Base-by-base conservation (phyloP, 2,329 filamentous ascomycete species). In the Lecanicillium sp. region DNA sequence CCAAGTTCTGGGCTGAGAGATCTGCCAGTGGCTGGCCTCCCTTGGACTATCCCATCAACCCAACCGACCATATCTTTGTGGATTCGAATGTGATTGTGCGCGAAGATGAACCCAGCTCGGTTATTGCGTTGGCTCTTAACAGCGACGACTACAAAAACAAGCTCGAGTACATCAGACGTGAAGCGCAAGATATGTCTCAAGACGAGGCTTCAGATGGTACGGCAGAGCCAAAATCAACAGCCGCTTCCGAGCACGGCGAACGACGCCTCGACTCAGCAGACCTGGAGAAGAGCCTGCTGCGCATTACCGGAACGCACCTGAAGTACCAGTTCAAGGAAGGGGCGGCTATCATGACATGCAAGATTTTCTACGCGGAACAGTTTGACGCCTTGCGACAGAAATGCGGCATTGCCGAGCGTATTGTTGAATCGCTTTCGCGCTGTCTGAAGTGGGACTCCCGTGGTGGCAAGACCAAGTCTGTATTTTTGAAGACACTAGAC, bases 361-460 rank as follows among this genome's bases (percentile, higher is more conserved):
- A 98, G 67, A 93, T 98, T 39, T 97, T 98, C 67, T 98, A 94
- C 60, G 93, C 93, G 0, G 93, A 97, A 64, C 93, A 96, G 54
- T 98, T 98, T 58, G 93, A 98, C 67, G 93, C 93, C 3, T 76
- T 98, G 32, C 83, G 93, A 48, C 81, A 87, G 49, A 96, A 95
- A 66, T 97, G 91, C 55, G 91, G 91, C 14, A 86, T 96, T 8
- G 84, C 89, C 1, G 90, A 97, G 61, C 86, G 93, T 29, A 95
- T 98, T 55, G 83, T 97, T 21, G 93, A 98, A 63, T 96, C 90
- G 1, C 73, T 98, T 19, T 97, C 93, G 7, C 83, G 93, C 17
- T 98, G 94, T 67, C 78, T 95, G 17, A 96, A 97, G 65, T 98
- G 91, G 87, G 93, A 98, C 67, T 95, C 89, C 3, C 95, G 95